Evolutionary conservation across 176 grass and related monocot genomes (phyloP).

Genomic region (Oryza meridionalis): DNA sequence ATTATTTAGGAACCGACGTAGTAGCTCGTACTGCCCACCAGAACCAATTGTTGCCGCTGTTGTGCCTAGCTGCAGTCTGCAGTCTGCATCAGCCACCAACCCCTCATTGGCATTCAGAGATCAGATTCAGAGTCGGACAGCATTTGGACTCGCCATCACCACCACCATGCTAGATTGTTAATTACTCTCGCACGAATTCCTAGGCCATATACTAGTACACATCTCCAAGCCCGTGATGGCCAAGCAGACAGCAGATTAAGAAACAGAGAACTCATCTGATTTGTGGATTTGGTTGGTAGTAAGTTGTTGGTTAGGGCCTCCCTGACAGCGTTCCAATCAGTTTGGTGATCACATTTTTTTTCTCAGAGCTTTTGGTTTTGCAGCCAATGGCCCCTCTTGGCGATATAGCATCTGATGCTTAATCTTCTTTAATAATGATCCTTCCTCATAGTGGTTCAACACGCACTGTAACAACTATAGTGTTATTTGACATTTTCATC

Average conservation of each 20-base stretch:
- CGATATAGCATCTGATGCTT: background rate
- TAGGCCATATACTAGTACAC: background rate
- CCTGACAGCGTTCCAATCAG: background rate
- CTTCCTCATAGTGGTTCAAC: background rate
- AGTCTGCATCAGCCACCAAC: slow-evolving; percentile 61
- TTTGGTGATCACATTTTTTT: background rate
- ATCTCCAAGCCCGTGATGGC: background rate
- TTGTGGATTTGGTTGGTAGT: slow-evolving; percentile 9
- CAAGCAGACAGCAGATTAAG: background rate
- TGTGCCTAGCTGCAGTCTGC: slow-evolving; percentile 2
- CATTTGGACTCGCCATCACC: background rate
- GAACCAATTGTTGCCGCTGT: background rate
- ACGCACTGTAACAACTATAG: background rate
- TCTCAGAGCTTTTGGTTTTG: background rate
- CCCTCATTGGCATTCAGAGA: background rate
- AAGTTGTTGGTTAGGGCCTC: slow-evolving; percentile 7
- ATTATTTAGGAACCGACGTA: too few relatives aligned
- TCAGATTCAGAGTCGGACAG: slow-evolving; percentile 46
- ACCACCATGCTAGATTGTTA: background rate
- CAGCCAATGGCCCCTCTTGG: background rate
- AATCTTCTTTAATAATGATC: background rate
- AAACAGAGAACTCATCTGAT: background rate
- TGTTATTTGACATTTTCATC: background rate
- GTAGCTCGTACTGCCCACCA: background rate
- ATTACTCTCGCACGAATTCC: slow-evolving; percentile 21